Base-by-base conservation (phyloP, 2,329 filamentous ascomycete genomes). In the Penicillium olsonii region DNA sequence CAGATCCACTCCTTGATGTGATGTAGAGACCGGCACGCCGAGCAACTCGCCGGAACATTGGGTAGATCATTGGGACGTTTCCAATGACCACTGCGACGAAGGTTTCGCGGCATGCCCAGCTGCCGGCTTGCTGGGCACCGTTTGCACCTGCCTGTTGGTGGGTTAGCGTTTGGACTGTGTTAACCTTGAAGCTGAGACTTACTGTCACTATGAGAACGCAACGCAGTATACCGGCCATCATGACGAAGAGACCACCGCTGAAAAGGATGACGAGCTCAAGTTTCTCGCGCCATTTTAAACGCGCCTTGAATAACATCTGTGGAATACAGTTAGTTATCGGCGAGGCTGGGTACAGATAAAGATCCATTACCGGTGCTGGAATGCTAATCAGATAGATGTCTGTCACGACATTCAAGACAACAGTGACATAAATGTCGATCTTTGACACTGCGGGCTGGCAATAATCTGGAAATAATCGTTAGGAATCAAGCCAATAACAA, bases 381-480 rank as follows among this genome's bases (percentile, higher is more conserved):
- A 84, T 83, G 22, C 75, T 75, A 48, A 84, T 78, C n/a, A 84
- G 70, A 54, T 84, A 84, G 1, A 83, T 43, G 55, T 85, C 83
- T 3, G 82, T 85, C 1, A 68, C 56, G 2, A 83, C 74, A 54
- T 84, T 84, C 52, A 79, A 67, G 3, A 73, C 67, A 26, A 79
- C 75, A 2, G 74, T 78, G n/a, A 78, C 73, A 63, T 77, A 81
- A 31, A 81, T 69, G 40, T 81, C 72, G 41, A 76, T 74, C 14
- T 72, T 72, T 0, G 79, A 78, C 10, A 82, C 74, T 8, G 77
- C 78, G 7, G 76, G 71, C 48, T 78, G 77, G 50, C 78, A 80
- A 38, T 66, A 58, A 54, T 76, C 75, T 75, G 54, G 4, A 54
- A 6, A 24, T 9, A 45, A 49, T 10, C 14, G 20, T 26, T 15